Base-by-base conservation (phyloP, 345 rosid genomes). In the Eucalyptus lansdowneana region DNA sequence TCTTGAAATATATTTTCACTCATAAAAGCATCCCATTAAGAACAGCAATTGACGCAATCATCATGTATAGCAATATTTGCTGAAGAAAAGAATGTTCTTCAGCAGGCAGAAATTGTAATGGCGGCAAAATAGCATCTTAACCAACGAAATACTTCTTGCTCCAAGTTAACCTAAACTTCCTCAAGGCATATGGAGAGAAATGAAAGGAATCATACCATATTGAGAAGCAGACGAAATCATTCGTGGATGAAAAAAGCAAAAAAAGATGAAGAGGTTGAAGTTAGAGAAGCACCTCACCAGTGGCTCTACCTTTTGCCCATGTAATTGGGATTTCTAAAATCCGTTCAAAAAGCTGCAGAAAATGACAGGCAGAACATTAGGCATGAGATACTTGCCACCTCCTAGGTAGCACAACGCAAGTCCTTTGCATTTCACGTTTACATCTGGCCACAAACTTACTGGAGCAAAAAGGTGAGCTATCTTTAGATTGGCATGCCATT, bases 241-340 rank as follows among this genome's bases (percentile, higher is more conserved):
- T 29, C 8, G 3, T 53, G 16, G 54, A 21, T 58, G 47, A 65
- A 89, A 51, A 11, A 17, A 15, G 69, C 86, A 49, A 87, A 25
- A 13, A 86, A 87, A 80, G 47, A 80, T 56, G 80, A 67, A n/a
- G 50, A 65, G 90, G 87, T 54, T 88, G 80, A 45, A 93, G 95
- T 93, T 91, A 96, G 99, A 94, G 88, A 97, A 95, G 97, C 98
- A 97, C 99, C 98, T 97, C 99, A 96, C 99, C 99, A 88, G 97
- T 94, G 91, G 98, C 99, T 95, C 99, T 97, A 91, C 99, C 99
- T 91, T 95, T 95, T 34, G 93, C 94, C 99, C 99, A 97, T 45
- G 91, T 90, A 90, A 97, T 95, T 86, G 99, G 99, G 89, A 97
- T 97, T 90, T 95, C 98, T 94, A 97, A 89, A 89, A 97, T 94